phyloP scores from a whole-genome alignment of 257 asterid genomes.

The Nicotiana sylvestris region DNA sequence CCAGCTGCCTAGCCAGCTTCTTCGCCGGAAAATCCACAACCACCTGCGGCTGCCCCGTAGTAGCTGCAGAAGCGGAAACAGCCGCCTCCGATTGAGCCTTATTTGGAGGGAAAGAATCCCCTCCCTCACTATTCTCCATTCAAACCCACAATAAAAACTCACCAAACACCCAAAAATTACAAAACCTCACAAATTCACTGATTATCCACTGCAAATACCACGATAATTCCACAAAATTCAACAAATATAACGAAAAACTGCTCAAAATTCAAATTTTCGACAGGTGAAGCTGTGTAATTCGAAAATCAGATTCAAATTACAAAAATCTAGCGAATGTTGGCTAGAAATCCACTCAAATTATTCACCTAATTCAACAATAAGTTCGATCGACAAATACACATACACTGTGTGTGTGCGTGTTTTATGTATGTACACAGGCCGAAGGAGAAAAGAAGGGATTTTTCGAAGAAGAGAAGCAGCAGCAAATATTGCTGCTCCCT shows the following conservation, averaged over 20 bases:
- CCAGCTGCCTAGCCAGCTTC: conserved; percentile 98
- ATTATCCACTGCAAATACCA: conserved; percentile 21
- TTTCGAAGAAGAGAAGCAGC: conserved; percentile 14
- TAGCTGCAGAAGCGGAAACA: conserved; percentile 32
- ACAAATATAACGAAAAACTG: conserved; percentile 19
- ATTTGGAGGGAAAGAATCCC: conserved; percentile 60
- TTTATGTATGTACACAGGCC: conserved; percentile 9
- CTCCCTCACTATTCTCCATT: conserved; percentile 82
- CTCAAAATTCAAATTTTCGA: conserved; percentile 5
- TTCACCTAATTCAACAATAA: conserved; percentile 23
- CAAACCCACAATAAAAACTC: conserved; percentile 5
- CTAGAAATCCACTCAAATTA: conserved; percentile 17
- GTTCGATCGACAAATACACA: conserved; percentile 19
- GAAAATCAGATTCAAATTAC: conserved; percentile 30
- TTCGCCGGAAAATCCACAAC: conserved; percentile 53
- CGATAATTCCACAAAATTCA: conserved; percentile 8
- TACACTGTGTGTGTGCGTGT: conserved; percentile 11
- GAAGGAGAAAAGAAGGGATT: conserved; percentile 26
- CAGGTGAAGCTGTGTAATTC: conserved; percentile 18
- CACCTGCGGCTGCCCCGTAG: conserved; percentile 9
- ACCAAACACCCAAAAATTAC: background rate
- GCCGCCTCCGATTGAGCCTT: conserved; percentile 50
- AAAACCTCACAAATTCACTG: conserved; percentile 13
- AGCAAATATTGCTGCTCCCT: conserved; percentile 60
- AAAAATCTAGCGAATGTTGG: conserved; percentile 18